Percentiles rank a stretch among this genome's conserved stretches.
phyloP scores from a whole-genome alignment of 495 filamentous ascomycete genomes.

The Tuber umbilicatum region DNA sequence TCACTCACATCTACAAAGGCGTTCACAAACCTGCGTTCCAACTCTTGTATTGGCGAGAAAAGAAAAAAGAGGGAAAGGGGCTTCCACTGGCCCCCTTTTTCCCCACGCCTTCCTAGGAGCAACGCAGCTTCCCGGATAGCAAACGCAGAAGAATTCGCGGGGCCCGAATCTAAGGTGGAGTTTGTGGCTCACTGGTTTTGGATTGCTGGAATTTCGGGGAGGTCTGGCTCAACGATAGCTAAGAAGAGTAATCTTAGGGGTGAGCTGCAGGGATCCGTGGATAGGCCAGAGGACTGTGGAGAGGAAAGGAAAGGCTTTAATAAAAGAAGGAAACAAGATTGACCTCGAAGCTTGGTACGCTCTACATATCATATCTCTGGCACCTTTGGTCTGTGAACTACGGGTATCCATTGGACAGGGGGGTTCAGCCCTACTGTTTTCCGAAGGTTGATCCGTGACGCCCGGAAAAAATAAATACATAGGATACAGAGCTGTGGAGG shows the following conservation, averaged over 20 bases:
- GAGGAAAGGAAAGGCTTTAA: background rate
- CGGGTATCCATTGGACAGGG: background rate
- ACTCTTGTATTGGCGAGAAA: background rate
- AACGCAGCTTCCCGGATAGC: conserved; percentile 22
- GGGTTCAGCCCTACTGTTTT: conserved; percentile 32
- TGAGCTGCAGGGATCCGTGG: conserved; percentile 13
- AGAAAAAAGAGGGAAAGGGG: background rate
- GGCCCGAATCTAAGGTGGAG: conserved; percentile 13
- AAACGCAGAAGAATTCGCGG: conserved; percentile 25
- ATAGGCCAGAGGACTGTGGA: background rate
- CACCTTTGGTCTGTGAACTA: background rate
- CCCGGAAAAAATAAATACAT: background rate
- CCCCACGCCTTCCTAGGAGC: conserved; percentile 8
- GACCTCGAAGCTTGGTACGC: background rate
- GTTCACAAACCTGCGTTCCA: background rate
- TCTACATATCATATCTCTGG: background rate
- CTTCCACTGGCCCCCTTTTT: conserved; percentile 10
- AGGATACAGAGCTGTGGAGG: background rate
- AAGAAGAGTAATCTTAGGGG: conserved; percentile 12
- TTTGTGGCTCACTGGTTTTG: conserved; percentile 8
- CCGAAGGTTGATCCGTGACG: background rate
- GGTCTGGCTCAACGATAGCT: conserved; percentile 21
- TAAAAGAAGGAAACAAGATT: background rate
- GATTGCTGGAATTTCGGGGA: conserved; percentile 16
- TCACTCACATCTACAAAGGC: conserved; percentile 6